A percentile compares a stretch with the other conserved stretches of the same genome.
These are phyloP conservation scores for Nicotiana sylvestris DNA, from an alignment of 257 asterid species.

Conservation along the genomic window DNA sequence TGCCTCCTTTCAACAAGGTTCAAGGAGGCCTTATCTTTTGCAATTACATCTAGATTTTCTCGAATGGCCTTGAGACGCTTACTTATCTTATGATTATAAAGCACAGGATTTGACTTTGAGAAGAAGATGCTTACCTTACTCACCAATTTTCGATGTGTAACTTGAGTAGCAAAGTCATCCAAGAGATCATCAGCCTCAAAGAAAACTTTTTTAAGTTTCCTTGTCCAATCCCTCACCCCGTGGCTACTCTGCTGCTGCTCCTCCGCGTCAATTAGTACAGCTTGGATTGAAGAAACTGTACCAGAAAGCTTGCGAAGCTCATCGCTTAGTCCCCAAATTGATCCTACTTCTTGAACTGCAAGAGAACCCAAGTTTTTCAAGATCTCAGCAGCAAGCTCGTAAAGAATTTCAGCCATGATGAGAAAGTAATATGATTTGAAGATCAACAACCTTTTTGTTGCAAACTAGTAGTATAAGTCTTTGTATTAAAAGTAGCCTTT, in stretches of 20 bases:
- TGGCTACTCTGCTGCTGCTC: neutral
- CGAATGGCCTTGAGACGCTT: neutral
- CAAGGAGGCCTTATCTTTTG: neutral
- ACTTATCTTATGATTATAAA: neutral
- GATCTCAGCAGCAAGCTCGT: neutral
- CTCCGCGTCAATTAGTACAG: neutral
- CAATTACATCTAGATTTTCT: neutral
- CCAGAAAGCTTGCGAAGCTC: neutral
- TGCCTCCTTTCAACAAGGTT: neutral
- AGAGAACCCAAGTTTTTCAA: neutral
- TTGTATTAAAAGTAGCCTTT: too few relatives aligned
- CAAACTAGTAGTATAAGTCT: too few relatives aligned
- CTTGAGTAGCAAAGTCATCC: neutral
- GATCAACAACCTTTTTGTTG: too few relatives aligned
- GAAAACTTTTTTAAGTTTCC: neutral
- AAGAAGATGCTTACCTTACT: neutral
- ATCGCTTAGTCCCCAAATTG: neutral
- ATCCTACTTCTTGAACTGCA: neutral
- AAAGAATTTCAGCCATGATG: neutral
- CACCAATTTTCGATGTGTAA: neutral
- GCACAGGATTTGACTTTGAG: neutral
- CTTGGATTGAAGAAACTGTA: neutral
- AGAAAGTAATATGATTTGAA: too few relatives aligned
- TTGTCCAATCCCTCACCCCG: neutral
- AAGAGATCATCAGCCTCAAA: neutral